These are phyloP conservation scores for Hyaloscypha finlandica DNA, from an alignment of 495 filamentous ascomycete genomes.

Conservation along the genomic window DNA sequence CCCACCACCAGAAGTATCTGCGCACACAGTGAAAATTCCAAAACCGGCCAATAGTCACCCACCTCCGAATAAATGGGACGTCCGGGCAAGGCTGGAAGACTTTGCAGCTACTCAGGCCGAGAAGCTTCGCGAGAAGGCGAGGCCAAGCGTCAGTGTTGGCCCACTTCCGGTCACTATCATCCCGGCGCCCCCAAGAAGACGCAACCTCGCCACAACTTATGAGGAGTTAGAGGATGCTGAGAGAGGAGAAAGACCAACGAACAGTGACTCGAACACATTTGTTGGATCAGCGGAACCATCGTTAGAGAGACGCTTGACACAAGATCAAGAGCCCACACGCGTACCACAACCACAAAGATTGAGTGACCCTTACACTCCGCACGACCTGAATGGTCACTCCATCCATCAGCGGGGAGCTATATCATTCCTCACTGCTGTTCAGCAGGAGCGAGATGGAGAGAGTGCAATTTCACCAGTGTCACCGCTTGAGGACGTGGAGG, in stretches of 20 bases:
- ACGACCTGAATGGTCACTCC: conserved; percentile 17
- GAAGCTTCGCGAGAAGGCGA: conserved; percentile 32
- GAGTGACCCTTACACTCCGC: conserved; percentile 28
- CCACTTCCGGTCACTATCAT: conserved; percentile 66
- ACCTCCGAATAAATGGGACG: conserved; percentile 24
- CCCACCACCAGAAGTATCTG: conserved; percentile 35
- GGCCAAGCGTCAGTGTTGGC: conserved; percentile 24
- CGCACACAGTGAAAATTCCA: conserved; percentile 13
- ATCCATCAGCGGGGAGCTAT: conserved; percentile 28
- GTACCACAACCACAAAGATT: conserved; percentile 15
- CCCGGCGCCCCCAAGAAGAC: conserved; percentile 59
- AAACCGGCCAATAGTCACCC: conserved; percentile 34
- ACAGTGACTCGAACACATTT: conserved; percentile 5
- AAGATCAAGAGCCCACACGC: not conserved
- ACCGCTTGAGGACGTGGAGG: not conserved
- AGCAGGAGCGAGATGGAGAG: conserved; percentile 5
- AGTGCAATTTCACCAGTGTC: conserved; percentile 5
- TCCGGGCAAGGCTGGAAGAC: conserved; percentile 17
- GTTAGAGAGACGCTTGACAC: not conserved
- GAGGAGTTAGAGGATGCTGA: conserved; percentile 24
- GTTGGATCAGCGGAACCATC: conserved; percentile 4
- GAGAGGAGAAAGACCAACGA: not conserved
- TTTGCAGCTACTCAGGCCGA: conserved; percentile 39
- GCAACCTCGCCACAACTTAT: conserved; percentile 22
- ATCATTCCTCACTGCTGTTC: conserved; percentile 25